Evolutionary conservation across 768 basidiomycete species (phyloP).

Genomic region (Grammothele lineata): DNA sequence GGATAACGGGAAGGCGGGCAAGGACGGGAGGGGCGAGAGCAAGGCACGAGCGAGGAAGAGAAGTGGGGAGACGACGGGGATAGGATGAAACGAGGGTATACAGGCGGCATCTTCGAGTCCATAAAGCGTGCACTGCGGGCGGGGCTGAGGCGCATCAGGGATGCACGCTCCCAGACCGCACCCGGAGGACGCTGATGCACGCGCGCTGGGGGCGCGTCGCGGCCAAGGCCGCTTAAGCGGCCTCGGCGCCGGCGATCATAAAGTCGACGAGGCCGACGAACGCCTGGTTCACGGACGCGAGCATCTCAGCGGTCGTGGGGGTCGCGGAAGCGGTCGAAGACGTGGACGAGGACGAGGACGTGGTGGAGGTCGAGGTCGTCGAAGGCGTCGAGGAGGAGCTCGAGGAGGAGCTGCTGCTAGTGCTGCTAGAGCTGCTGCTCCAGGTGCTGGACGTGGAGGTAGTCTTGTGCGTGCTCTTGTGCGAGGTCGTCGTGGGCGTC

Average conservation of each 20-base stretch:
- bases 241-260: conserved; percentile 18
- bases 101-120: no score
- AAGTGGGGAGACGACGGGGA: no score
- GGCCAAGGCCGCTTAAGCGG: neutral
- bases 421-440: conserved; percentile 12
- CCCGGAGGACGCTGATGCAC: neutral
- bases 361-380: conserved; percentile 9
- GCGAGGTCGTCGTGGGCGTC: conserved; percentile 7
- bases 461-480: neutral
- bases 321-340: conserved; percentile 27
- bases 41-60: no score
- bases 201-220: no score
- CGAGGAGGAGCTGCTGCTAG: conserved; percentile 6
- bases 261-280: conserved; percentile 24
- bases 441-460: conserved; percentile 20
- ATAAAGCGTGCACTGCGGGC: no score
- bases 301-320: conserved; percentile 22
- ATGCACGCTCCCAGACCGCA: no score
- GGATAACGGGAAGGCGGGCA: no score
- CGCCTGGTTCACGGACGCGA: conserved; percentile 29
- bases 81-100: no score
- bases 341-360: conserved; percentile 23
- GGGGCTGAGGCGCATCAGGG: no score
- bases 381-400: conserved; percentile 6
- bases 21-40: no score